Percentiles rank a stretch among this genome's conserved stretches.
phyloP scores from a whole-genome alignment of 768 basidiomycete species.

The Amanita rubescens region DNA sequence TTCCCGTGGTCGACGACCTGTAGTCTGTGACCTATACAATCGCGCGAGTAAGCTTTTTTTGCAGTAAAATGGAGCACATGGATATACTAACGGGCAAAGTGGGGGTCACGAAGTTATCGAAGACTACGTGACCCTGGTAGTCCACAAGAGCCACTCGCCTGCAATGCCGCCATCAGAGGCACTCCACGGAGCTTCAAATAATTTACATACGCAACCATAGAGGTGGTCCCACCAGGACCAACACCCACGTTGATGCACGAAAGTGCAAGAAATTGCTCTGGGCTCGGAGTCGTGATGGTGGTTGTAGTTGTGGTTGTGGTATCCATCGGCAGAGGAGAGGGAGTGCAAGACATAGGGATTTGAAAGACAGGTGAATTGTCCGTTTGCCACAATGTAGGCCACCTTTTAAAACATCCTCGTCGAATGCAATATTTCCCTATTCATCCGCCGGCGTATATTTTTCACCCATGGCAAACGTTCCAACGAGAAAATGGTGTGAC shows the following conservation, averaged over 20 bases:
- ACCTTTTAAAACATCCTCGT: slow-evolving; percentile 3
- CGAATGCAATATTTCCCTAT: slow-evolving; percentile 5
- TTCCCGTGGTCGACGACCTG: slow-evolving; percentile 56
- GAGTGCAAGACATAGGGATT: too few species aligned
- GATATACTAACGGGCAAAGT: slow-evolving; percentile 35
- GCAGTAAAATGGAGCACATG: neutral
- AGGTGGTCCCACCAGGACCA: slow-evolving; percentile 73
- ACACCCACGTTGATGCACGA: slow-evolving; percentile 71
- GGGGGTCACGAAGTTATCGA: slow-evolving; percentile 62
- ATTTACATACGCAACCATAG: slow-evolving; percentile 68
- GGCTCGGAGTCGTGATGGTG: slow-evolving; percentile 25
- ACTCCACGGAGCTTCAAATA: neutral
- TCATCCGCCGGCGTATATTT: neutral
- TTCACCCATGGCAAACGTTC: neutral
- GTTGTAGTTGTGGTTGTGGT: too few species aligned
- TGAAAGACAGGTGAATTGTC: neutral
- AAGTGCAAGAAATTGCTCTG: slow-evolving; percentile 47
- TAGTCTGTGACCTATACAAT: slow-evolving; percentile 59
- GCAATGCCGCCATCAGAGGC: neutral
- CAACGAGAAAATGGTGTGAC: slow-evolving; percentile 4
- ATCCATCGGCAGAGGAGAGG: slow-evolving; percentile 11
- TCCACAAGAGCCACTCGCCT: slow-evolving; percentile 47
- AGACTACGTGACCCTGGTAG: slow-evolving; percentile 47
- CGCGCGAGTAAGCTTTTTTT: neutral
- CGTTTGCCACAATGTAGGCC: neutral